Evolutionary conservation across 345 rosid species (phyloP), one percentile per base, ranked within the genome.

Genomic region (Salix suchowensis): DNA sequence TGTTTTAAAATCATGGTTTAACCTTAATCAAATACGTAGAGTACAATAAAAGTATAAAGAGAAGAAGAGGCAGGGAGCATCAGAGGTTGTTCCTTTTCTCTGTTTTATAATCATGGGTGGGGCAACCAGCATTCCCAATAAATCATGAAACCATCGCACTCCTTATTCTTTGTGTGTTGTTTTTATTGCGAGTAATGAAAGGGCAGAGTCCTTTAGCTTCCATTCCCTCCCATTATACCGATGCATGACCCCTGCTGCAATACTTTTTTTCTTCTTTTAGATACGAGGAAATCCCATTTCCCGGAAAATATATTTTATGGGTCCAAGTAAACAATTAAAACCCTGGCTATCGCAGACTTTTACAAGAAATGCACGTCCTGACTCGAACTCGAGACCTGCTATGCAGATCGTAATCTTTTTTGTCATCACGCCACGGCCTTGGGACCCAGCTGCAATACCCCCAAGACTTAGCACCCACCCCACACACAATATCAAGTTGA

Each of bases 81-180:
- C 70, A 76, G 66, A 36, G 46, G n/a, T 26, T 65, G 46, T 19
- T 32, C 65, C 32, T 37, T 44, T 46, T 65, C 26, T 5, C 39
- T 7, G 11, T 64, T 21, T 67, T 52, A 36, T 15, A 36, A 75
- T 39, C 12, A 65, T 72, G 66, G 73, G 85, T 81, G 85, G 88
- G 90, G 73, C 84, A 72, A 65, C 50, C 28, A 60, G 67, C 82
- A 82, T 62, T 77, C 78, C 65, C 60, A 75, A 77, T 65, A 46
- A 66, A 82, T 86, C 73, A 80, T 85, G 87, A 80, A 79, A 78
- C 74, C 71, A 58, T 65, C 40, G 82, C 88, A 79, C 84, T 83
- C 84, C 11, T 70, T 40, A 4, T 1, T 34, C 58, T 76, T 34
- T 71, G 4, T 66, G 77, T 79, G 75, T 42, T 82, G 10, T 58